Percentiles rank a stretch among this genome's conserved stretches.
Evolutionary conservation across 352 stramenopile species (phyloP).

Genomic region (Pythium oligandrum): DNA sequence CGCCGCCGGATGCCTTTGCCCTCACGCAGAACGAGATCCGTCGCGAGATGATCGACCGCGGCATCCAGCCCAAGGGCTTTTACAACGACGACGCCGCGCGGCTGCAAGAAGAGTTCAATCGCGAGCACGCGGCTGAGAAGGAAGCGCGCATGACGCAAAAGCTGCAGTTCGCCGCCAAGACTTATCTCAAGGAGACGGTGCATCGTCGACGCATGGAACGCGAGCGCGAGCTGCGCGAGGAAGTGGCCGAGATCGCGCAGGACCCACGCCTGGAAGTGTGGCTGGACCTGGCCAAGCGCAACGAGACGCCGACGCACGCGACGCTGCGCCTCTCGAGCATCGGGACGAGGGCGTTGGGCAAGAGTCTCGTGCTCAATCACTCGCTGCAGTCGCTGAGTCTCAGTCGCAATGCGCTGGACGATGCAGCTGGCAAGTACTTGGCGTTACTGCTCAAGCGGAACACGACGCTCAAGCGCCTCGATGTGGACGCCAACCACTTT

Average conservation of each 20-base stretch:
- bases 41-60: conserved; percentile 80
- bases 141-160: conserved; percentile 63
- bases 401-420: conserved; percentile 58
- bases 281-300: conserved; percentile 50
- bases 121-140: conserved; percentile 59
- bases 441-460: conserved; percentile 57
- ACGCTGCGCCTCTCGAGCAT: conserved; percentile 47
- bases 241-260: conserved; percentile 64
- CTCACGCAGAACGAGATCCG: conserved; percentile 81
- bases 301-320: conserved; percentile 49
- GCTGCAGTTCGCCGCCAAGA: conserved; percentile 63
- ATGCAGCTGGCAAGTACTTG: conserved; percentile 58
- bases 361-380: conserved; percentile 62
- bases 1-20: conserved; percentile 59
- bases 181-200: conserved; percentile 71
- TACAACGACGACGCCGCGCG: conserved; percentile 80
- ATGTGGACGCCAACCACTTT: conserved; percentile 66
- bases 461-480: conserved; percentile 49
- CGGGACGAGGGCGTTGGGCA: conserved; percentile 58
- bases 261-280: conserved; percentile 72
- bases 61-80: conserved; percentile 80
- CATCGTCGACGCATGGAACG: conserved; percentile 60
- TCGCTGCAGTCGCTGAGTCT: conserved; percentile 61
- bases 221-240: conserved; percentile 65
- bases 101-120: conserved; percentile 79